These are phyloP conservation scores for Shiraia sp. DNA, from an alignment of 2,329 filamentous ascomycete species.

Conservation along the genomic window DNA sequence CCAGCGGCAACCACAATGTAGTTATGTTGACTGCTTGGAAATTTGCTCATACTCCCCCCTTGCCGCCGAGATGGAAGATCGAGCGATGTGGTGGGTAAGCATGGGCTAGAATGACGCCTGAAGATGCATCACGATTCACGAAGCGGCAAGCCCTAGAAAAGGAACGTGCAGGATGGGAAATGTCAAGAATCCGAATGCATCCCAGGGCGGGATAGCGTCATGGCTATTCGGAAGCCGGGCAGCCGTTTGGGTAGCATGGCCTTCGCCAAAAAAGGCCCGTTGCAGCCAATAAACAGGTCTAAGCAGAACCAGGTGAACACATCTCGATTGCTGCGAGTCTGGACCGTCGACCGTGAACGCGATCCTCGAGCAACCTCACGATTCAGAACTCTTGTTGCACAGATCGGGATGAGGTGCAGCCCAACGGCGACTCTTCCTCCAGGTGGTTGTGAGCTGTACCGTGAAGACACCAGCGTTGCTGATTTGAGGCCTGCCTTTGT, in stretches of 20 bases:
- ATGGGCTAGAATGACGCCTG: too few relatives aligned
- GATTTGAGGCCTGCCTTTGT: not conserved
- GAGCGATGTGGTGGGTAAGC: too few relatives aligned
- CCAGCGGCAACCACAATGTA: too few relatives aligned
- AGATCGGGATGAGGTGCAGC: conserved; percentile 2
- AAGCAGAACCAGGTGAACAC: not conserved
- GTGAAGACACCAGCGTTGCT: not conserved
- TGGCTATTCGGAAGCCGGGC: conserved; percentile 2
- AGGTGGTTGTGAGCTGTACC: too few relatives aligned
- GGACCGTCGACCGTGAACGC: conserved; percentile 2
- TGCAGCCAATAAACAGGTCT: not conserved
- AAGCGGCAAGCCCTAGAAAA: too few relatives aligned
- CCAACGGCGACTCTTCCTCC: not conserved
- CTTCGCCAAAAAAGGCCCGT: not conserved
- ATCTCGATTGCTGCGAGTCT: conserved; percentile 2
- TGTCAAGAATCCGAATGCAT: too few relatives aligned
- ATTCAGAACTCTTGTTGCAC: conserved; percentile 3
- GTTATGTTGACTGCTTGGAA: too few relatives aligned
- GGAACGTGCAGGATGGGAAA: too few relatives aligned
- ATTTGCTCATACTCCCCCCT: too few relatives aligned
- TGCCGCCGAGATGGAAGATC: too few relatives aligned
- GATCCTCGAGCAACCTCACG: conserved; percentile 1
- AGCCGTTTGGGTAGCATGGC: conserved; percentile 4
- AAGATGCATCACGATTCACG: too few relatives aligned
- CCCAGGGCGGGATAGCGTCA: not conserved